Evolutionary conservation across 352 stramenopile genomes (phyloP).

Genomic region (Phytophthora uliginosa): DNA sequence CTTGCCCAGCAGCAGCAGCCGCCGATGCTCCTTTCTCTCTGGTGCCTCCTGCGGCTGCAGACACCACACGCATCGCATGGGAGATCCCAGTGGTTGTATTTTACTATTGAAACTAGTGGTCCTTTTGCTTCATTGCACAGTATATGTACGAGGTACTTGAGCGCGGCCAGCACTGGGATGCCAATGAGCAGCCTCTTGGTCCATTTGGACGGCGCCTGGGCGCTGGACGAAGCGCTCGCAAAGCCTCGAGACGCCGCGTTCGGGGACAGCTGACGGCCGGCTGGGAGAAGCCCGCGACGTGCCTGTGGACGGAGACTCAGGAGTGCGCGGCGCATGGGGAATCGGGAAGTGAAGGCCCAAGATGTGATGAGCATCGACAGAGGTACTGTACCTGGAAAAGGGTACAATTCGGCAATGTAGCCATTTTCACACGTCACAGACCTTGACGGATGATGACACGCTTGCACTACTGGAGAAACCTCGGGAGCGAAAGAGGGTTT

Average conservation of each 20-base stretch:
- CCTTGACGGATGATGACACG: not conserved
- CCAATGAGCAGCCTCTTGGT: conserved; percentile 2
- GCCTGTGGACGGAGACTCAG: not conserved
- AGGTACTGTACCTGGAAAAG: not conserved
- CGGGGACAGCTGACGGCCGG: not conserved
- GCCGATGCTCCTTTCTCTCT: not conserved
- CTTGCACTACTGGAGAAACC: not conserved
- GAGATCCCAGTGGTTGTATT: too few species aligned
- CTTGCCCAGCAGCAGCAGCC: not conserved
- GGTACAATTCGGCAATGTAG: not conserved
- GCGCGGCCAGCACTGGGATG: not conserved
- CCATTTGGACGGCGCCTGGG: conserved; percentile 13
- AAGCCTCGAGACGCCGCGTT: conserved; percentile 3
- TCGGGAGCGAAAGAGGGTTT: too few species aligned
- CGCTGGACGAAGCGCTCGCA: not conserved
- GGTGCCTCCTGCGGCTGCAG: conserved; percentile 1
- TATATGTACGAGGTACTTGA: conserved; percentile 7
- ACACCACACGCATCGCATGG: not conserved
- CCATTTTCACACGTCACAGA: not conserved
- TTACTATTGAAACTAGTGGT: too few species aligned
- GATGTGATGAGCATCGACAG: not conserved
- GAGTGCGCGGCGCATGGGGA: not conserved
- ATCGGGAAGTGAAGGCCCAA: not conserved
- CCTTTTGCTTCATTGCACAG: too few species aligned
- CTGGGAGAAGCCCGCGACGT: not conserved